Evolutionary conservation across 2,329 filamentous ascomycete genomes (phyloP), one percentile per base, ranked within the genome.

Genomic region (Aspergillus japonicus): DNA sequence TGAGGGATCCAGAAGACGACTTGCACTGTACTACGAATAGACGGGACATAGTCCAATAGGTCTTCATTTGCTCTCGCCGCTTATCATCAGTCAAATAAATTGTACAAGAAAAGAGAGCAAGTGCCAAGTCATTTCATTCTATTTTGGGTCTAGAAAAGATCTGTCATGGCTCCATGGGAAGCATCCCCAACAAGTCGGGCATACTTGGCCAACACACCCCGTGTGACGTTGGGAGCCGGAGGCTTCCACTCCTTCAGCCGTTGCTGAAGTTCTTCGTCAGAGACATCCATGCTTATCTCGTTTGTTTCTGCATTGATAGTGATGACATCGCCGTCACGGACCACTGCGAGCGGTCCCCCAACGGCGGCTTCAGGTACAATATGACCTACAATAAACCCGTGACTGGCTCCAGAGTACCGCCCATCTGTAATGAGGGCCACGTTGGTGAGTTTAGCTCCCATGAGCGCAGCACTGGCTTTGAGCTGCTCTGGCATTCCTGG

Each of bases 401-500:
- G 93, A 56, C 85, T 90, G 2, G 92, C 94, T 33, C 94, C 94
- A 50, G 86, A 89, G 75, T 97, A 98, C 50, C 94, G 81, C 0
- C 94, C 94, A 73, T 98, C 94, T 0, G 94, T 98, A 52, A 98
- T 91, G 14, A 98, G 84, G 0, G 94, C 93, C 8, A 97, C 86
- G 69, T 96, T 96, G 55, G 82, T 91, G 55, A 98, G 81, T 12
- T 90, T 90, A 0, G 94, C 94, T 52, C 94, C 94, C 89, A 96
- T 96, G 66, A 98, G 91, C 19, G 93, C 91, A 0, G 92, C 92
- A 60, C 86, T 90, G 11, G 94, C 91, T 73, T 90, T 92, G 49
- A 98, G 84, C 77, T 96, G 92, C 77, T 98, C 94, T 2, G 93
- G 94, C 94, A 98, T 98, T 48, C 94, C 94, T 0, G 94, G 94